Evolutionary conservation across 805 yeast species (phyloP), one percentile per base, ranked within the genome.

Genomic region (Hanseniaspora occidentalis): DNA sequence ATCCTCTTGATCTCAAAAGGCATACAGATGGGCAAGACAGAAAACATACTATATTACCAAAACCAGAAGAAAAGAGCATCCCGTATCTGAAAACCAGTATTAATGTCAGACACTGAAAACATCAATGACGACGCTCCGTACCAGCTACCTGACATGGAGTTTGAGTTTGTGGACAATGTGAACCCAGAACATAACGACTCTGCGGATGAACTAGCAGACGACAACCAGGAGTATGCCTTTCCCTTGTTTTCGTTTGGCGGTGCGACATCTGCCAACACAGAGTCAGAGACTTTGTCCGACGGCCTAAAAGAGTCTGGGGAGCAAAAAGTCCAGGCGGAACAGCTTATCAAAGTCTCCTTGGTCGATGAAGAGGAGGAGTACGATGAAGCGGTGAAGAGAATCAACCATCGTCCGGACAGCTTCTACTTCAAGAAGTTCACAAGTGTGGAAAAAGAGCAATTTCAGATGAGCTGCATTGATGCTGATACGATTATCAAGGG

Each of bases 231-330:
- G 18, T 41, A 26, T 35, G 38, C 35, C 5, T 41, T 41, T 19
- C 44, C 44, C 18, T 21, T 41, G 16, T 41, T 41, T 31, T 41
- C 44, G 2, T 29, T 35, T 19, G 22, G 24, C 14, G 21, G 29
- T 13, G 7, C 26, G 4, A 20, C 16, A 37, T 27, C 31, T 8
- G 10, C 20, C 3, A 11, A 2, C 7, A 11, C 18, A 14, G 23
- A 16, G 13, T 16, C 25, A 17, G 29, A 6, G n/a, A n/a, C n/a
- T n/a, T n/a, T n/a, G n/a, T n/a, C n/a, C n/a, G n/a, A n/a, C n/a
- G n/a, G n/a, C n/a, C n/a, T n/a, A n/a, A n/a, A n/a, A n/a, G n/a
- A n/a, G n/a, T n/a, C n/a, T n/a, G n/a, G n/a, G n/a, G n/a, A n/a
- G n/a, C n/a, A n/a, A n/a, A n/a, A n/a, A n/a, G n/a, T n/a, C n/a